Evolutionary conservation across 139 green algal species (phyloP).

Genomic region (Picocystis salinarum): DNA sequence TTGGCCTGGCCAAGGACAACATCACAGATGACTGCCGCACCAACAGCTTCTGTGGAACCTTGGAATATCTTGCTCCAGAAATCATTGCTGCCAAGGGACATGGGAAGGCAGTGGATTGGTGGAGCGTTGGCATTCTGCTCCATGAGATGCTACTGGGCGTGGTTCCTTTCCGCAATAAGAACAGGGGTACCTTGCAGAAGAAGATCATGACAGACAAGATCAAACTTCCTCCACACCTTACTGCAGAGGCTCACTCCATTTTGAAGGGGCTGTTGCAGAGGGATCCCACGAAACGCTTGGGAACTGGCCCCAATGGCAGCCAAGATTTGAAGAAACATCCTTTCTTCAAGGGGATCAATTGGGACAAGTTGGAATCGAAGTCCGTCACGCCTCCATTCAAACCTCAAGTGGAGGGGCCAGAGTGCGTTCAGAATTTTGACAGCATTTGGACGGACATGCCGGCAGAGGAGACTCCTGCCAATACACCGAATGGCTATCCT

Average conservation of each 20-base stretch:
- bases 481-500: conserved; percentile 21
- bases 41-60: conserved; percentile 89
- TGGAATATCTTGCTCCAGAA: conserved; percentile 79
- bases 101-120: conserved; percentile 86
- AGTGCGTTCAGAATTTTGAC: conserved; percentile 68
- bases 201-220: conserved; percentile 58
- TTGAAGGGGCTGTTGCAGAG: conserved; percentile 58
- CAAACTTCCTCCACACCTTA: conserved; percentile 51
- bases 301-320: conserved; percentile 37
- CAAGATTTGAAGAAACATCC: conserved; percentile 49
- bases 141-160: conserved; percentile 92
- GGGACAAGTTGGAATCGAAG: conserved; percentile 49
- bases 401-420: conserved; percentile 3
- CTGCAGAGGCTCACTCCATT: conserved; percentile 19
- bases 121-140: conserved; percentile 80
- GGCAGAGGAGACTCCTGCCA: conserved; percentile 43
- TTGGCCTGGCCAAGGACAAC: conserved; percentile 61
- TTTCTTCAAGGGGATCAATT: conserved; percentile 79
- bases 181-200: conserved; percentile 57
- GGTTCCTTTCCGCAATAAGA: conserved; percentile 76
- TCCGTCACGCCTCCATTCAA: conserved; percentile 64
- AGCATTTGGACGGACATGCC: conserved; percentile 53
- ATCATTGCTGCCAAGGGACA: conserved; percentile 70
- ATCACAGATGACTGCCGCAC: conserved; percentile 35
- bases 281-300: conserved; percentile 63